Conservation (phyloP, 2,329 filamentous ascomycete genomes). For the Pseudopithomyces maydicus region DNA sequence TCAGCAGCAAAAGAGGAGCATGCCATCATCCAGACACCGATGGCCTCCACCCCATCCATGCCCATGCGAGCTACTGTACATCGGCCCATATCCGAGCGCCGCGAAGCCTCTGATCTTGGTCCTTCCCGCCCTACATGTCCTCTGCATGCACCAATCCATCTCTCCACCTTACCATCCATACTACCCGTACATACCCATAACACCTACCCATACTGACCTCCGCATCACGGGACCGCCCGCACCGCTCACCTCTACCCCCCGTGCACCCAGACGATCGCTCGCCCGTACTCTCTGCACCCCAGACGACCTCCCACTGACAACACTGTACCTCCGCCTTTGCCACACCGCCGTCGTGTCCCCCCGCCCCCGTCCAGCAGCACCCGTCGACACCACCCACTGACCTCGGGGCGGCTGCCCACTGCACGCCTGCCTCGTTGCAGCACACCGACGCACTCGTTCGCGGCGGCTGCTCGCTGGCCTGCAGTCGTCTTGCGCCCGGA, state of each 20-base stretch:
- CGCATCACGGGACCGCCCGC: constrained; percentile 38
- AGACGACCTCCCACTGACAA: constrained; percentile 11
- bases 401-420: constrained; percentile 2
- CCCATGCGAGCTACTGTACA: constrained; percentile 15
- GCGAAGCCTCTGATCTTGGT: constrained; percentile 15
- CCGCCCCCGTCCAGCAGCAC: constrained; percentile 20
- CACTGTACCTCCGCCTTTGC: constrained; percentile 12
- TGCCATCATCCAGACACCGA: not conserved
- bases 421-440: constrained; percentile 15
- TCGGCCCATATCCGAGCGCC: constrained; percentile 47
- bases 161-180: not conserved
- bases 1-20: not conserved
- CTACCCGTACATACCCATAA: too few relatives aligned
- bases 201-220: constrained; percentile 7
- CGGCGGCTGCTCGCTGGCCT: constrained; percentile 5
- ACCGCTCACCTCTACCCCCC: constrained; percentile 4
- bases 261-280: constrained; percentile 16
- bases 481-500: constrained; percentile 17
- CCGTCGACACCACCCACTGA: not conserved
- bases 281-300: constrained; percentile 13
- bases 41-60: constrained; percentile 14
- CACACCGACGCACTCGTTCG: constrained; percentile 16
- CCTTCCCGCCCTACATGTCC: not conserved
- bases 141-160: not conserved
- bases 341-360: constrained; percentile 25